Conservation (phyloP, 129 eudicot genomes). For the Silybum marianum region DNA sequence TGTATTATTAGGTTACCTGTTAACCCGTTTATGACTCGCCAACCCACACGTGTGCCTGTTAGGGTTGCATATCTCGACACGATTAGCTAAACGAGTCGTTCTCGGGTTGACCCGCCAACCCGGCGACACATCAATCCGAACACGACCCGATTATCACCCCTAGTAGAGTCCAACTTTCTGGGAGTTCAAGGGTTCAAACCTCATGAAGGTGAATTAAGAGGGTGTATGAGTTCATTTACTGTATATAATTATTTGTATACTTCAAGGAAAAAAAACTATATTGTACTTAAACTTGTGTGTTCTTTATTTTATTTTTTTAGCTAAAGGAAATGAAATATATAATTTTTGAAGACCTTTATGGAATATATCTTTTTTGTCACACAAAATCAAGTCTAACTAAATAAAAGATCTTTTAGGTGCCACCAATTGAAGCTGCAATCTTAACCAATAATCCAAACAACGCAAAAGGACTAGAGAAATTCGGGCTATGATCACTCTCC, state of each 20-base stretch:
- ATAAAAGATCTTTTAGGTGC: slow-evolving; percentile 22
- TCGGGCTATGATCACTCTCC: slow-evolving; percentile 49
- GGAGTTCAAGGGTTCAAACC: neutral
- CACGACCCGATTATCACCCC: too few species aligned
- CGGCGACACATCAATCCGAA: too few species aligned
- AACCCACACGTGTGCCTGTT: too few species aligned
- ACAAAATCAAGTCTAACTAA: slow-evolving; percentile 20
- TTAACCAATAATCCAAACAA: slow-evolving; percentile 41
- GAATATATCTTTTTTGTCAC: neutral
- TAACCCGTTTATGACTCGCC: too few species aligned
- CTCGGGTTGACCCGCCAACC: too few species aligned
- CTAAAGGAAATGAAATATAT: neutral
- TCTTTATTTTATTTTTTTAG: neutral
- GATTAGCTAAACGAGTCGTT: too few species aligned
- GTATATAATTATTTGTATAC: neutral
- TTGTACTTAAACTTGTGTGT: neutral
- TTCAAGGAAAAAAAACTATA: neutral
- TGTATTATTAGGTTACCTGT: too few species aligned
- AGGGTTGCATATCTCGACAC: too few species aligned
- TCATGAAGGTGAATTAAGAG: neutral
- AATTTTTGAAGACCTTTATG: neutral
- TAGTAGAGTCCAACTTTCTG: neutral
- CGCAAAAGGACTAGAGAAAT: slow-evolving; percentile 41
- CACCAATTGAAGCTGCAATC: slow-evolving; percentile 34
- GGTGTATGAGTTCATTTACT: neutral